A percentile compares a stretch with the other conserved stretches of the same genome.
phyloP scores from a whole-genome alignment of 2,329 filamentous ascomycete genomes.

The Triangularia setosa region DNA sequence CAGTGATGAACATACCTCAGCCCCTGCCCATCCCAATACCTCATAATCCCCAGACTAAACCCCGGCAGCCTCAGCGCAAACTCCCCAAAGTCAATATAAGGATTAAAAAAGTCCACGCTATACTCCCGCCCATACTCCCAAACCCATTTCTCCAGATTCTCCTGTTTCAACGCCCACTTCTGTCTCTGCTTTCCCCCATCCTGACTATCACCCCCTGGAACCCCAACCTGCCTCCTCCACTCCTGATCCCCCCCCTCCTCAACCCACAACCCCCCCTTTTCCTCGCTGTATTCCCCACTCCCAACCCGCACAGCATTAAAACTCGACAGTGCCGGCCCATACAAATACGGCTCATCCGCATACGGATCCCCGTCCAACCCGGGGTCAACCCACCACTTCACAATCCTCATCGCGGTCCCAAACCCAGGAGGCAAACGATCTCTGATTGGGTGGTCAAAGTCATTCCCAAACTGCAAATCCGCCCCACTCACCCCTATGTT shows the following conservation, averaged over 20 bases:
- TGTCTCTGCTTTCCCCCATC: slow-evolving; percentile 49
- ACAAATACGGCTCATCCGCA: slow-evolving; percentile 80
- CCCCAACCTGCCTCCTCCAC: slow-evolving; percentile 42
- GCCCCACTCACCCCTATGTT: slow-evolving; percentile 22
- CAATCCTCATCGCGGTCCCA: slow-evolving; percentile 75
- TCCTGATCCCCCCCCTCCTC: slow-evolving; percentile 61
- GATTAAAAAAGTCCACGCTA: slow-evolving; percentile 75
- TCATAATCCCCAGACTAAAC: slow-evolving; percentile 68
- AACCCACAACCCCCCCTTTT: slow-evolving; percentile 52
- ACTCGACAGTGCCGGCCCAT: slow-evolving; percentile 73
- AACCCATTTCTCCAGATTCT: slow-evolving; percentile 49
- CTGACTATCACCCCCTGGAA: slow-evolving; percentile 45
- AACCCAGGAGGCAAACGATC: slow-evolving; percentile 84
- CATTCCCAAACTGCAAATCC: slow-evolving; percentile 88
- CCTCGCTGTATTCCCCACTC: slow-evolving; percentile 45
- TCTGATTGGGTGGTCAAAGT: slow-evolving; percentile 88
- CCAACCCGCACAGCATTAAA: slow-evolving; percentile 76
- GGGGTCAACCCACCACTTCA: slow-evolving; percentile 88
- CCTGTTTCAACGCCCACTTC: slow-evolving; percentile 53
- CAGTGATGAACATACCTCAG: slow-evolving; percentile 51
- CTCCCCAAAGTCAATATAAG: slow-evolving; percentile 79
- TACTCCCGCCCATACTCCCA: slow-evolving; percentile 54
- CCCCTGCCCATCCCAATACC: slow-evolving; percentile 76
- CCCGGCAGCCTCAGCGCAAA: slow-evolving; percentile 69
- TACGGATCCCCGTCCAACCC: slow-evolving; percentile 87